Evolutionary conservation across 257 asterid genomes (phyloP), one percentile per base, ranked within the genome.

Genomic region (Linderniella brevidens): DNA sequence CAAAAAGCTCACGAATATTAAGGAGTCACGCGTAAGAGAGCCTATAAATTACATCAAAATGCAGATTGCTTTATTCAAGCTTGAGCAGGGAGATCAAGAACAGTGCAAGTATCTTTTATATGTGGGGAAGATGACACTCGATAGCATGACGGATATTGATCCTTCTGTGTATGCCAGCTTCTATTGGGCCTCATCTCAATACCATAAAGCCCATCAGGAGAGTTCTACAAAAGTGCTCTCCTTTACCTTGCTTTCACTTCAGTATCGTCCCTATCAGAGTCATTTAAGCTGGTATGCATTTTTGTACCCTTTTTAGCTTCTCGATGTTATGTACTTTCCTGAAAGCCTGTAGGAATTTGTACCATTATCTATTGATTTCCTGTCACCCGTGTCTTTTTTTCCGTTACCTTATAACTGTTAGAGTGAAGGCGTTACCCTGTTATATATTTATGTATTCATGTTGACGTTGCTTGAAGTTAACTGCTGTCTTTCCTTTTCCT

Each of bases 121-220:
- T 1, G 94, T 79, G 59, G 99, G 99, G 45, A 90, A 85, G 75
- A 71, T 76, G 53, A 76, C 96, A 20, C 80, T 90, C 49, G 92
- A 85, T 64, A 81, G 92, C 72, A 81, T 90, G 94, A 90, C 99
- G n/a, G 99, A 81, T 60, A 82, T 90, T 58, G 99, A 85, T 73
- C 99, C 99, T 19, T 69, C 96, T 25, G 99, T 85, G 45, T 79
- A 85, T 71, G 93, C 99, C 54, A 81, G 74, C 69, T 82, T 65
- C 61, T 90, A 85, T 58, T 90, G 99, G 99, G 77, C 79, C 54
- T 75, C 96, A 38, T 85, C 99, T 20, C 94, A 90, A 64, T 79
- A 75, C 57, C 78, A 81, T 54, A 90, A 90, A 59, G 59, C 77
- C 39, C 70, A 67, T 17, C 94, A 81, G 58, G 99, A 0, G 96